Percentiles rank a stretch among this genome's conserved stretches.
Evolutionary conservation across 176 grass and related monocot genomes (phyloP).

Genomic region (Carex cristatella): DNA sequence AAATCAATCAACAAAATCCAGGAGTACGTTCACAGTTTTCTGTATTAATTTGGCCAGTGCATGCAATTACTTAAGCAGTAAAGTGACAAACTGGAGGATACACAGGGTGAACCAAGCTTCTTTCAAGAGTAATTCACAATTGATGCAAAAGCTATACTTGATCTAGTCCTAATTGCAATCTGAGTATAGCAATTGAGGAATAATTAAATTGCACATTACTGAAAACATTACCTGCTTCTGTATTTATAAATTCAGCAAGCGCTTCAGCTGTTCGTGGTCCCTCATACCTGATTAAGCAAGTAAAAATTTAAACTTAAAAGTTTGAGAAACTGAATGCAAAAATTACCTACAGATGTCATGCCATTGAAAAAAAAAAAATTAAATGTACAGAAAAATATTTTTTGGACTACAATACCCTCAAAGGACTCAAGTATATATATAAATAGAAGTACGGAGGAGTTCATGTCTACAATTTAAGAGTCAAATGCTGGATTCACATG

Average conservation of each 20-base stretch:
- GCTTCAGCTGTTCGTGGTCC: constrained; percentile 64
- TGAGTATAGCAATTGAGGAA: not conserved
- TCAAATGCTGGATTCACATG: not conserved
- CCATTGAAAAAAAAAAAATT: not conserved
- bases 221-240: constrained; percentile 68
- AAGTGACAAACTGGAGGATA: not conserved
- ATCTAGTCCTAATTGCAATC: not conserved
- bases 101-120: not conserved
- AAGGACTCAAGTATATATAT: not conserved
- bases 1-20: not conserved
- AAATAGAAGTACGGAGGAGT: not conserved
- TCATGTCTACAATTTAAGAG: not conserved
- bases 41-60: not conserved
- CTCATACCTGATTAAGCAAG: constrained; percentile 59
- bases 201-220: not conserved
- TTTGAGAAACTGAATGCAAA: constrained; percentile 9
- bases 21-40: not conserved
- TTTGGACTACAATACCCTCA: not conserved
- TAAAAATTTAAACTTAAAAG: not conserved
- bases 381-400: not conserved
- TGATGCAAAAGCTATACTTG: not conserved
- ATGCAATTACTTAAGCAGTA: not conserved
- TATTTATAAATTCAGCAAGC: constrained; percentile 83
- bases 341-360: not conserved
- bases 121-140: not conserved